Percentiles rank a stretch among this genome's conserved stretches.
These are phyloP conservation scores for Eucalyptus urophylla DNA, from an alignment of 345 rosid species.

Conservation along the genomic window DNA sequence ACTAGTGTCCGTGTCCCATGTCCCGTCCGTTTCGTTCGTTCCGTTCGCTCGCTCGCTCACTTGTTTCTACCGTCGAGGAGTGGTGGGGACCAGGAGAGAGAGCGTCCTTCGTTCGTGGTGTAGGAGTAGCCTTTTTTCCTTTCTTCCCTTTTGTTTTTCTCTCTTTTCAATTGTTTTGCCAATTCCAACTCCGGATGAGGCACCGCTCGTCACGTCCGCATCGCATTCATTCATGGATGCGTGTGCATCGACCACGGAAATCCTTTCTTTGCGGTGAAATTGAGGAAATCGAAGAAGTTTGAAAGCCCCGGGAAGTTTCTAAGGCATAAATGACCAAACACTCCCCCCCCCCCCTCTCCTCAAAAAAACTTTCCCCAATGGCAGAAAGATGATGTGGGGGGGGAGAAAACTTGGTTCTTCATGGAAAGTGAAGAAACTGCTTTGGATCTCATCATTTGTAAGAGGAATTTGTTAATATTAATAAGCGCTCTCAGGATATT, in stretches of 20 bases:
- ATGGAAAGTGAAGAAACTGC: background rate
- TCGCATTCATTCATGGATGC: background rate
- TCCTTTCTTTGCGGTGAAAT: background rate
- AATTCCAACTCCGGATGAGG: background rate
- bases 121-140: background rate
- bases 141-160: background rate
- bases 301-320: background rate
- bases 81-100: background rate
- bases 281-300: background rate
- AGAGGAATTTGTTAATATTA: background rate
- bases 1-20: background rate
- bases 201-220: background rate
- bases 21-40: background rate
- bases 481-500: background rate
- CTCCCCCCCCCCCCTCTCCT: rapidly evolving
- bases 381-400: background rate
- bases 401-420: background rate
- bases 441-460: background rate
- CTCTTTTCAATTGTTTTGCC: background rate
- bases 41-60: background rate
- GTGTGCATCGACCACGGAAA: background rate
- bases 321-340: background rate
- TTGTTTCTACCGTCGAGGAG: background rate
- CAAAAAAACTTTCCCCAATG: rapidly evolving
- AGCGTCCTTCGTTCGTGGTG: background rate